Conservation (phyloP, 306 rosid genomes). For the Cajanus cajan region DNA sequence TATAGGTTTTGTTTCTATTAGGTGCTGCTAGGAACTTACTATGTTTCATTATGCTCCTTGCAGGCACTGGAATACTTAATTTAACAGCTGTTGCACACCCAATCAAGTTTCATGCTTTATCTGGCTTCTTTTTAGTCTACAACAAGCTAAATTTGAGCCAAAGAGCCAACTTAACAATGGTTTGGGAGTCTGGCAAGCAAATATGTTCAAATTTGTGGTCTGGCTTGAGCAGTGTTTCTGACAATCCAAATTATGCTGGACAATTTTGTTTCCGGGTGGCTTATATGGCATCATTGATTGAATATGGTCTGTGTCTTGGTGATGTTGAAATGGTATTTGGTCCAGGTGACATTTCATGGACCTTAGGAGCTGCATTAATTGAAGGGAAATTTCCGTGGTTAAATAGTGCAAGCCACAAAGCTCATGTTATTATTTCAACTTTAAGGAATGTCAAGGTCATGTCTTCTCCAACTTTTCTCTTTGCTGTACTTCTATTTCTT, state of each 20-base stretch:
- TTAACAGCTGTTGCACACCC: constrained; percentile 46
- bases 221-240: constrained; percentile 43
- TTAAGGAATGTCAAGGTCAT: constrained; percentile 35
- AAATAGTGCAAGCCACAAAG: constrained; percentile 26
- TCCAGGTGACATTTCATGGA: constrained; percentile 87
- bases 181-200: constrained; percentile 70
- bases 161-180: constrained; percentile 56
- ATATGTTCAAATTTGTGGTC: constrained; percentile 69
- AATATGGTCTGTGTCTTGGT: constrained; percentile 64
- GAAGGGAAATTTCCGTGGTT: constrained; percentile 57
- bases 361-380: constrained; percentile 79
- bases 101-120: constrained; percentile 63
- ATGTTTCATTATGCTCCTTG: constrained; percentile 28
- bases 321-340: constrained; percentile 69
- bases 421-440: constrained; percentile 36
- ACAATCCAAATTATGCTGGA: constrained; percentile 42
- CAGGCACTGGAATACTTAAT: constrained; percentile 58
- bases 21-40: neutral
- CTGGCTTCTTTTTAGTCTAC: constrained; percentile 81
- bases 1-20: constrained; percentile 11
- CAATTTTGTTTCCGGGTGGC: constrained; percentile 78
- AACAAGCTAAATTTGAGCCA: constrained; percentile 62
- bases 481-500: constrained; percentile 61
- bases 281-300: constrained; percentile 80
- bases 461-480: constrained; percentile 58